Evolutionary conservation across 176 grass and related monocot genomes (phyloP), one percentile per base, ranked within the genome.

Genomic region (Tuctoria greenei): DNA sequence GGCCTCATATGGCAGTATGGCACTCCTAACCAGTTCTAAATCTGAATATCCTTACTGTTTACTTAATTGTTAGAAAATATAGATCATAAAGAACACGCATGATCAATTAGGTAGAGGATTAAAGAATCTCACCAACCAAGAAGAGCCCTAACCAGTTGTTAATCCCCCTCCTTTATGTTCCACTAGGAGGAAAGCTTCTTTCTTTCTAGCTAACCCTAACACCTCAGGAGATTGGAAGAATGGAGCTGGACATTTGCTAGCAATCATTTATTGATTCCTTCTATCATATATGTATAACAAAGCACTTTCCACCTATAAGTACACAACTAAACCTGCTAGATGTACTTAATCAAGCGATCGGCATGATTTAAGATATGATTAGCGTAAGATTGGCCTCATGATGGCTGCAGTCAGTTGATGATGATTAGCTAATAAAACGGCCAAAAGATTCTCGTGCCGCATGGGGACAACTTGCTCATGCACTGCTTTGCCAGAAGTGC

Each of bases 311-410:
- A 75, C 70, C 58, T 84, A 71, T 80, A 88, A 84, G 86, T 83
- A 76, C 76, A 58, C 35, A 75, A 57, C 56, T 46, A 79, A 83
- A 88, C 86, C 76, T 80, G 83, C 76, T 66, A 39, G 73, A 40
- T 58, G 81, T 84, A 76, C 86, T 88, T 88, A 84, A 79, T 79
- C 57, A 59, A 75, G 55, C 64, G 81, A 72, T 75, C 31, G 46
- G 71, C 67, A 84, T 80, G 86, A 84, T 88, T 79, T 88, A 75
- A 21, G 76, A 76, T 80, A 80, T 80, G 64, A 88, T 83, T 64
- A 88, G 63, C 46, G 34, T 28, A 39, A 84, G 76, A 88, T 84
- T 75, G 64, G 71, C 69, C 81, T 84, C 64, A 88, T 88, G 45
- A 88, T 88, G 27, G 57, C 46, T 4, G 71, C 57, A 50, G 83